These are phyloP conservation scores for Psilocybe subaeruginosa DNA, from an alignment of 768 basidiomycete genomes.

Conservation along the genomic window DNA sequence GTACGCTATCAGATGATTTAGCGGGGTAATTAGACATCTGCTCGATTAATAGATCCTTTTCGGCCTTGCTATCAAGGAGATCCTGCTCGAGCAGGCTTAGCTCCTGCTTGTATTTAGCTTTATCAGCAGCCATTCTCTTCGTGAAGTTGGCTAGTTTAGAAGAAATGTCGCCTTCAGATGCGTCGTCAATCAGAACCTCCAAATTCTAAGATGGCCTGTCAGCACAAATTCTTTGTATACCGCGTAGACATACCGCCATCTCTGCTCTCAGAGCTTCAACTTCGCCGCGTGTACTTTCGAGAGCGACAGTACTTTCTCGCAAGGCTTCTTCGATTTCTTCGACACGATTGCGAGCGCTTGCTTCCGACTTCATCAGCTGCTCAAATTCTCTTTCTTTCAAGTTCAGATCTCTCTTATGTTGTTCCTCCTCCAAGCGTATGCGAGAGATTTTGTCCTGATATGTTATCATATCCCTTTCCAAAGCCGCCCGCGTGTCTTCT, in stretches of 20 bases:
- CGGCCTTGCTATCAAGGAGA: conserved; percentile 16
- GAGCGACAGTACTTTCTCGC: conserved; percentile 80
- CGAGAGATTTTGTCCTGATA: conserved; percentile 66
- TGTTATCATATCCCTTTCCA: conserved; percentile 74
- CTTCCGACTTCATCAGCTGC: conserved; percentile 63
- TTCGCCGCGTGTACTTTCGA: conserved; percentile 90
- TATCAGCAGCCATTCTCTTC: conserved; percentile 53
- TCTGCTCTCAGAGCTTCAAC: conserved; percentile 81
- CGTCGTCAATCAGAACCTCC: conserved; percentile 56
- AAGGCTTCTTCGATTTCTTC: conserved; percentile 92
- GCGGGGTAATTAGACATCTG: not conserved
- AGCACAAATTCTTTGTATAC: not conserved
- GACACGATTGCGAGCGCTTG: conserved; percentile 60
- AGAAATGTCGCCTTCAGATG: conserved; percentile 41
- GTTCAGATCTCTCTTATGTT: conserved; percentile 69
- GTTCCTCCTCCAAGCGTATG: conserved; percentile 74
- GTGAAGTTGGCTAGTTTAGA: conserved; percentile 50
- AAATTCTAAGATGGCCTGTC: conserved; percentile 52
- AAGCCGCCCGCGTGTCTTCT: conserved; percentile 70
- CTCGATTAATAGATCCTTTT: conserved; percentile 10
- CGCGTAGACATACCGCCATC: conserved; percentile 57
- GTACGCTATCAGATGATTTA: not conserved
- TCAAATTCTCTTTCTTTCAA: conserved; percentile 71
- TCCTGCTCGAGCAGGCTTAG: conserved; percentile 52
- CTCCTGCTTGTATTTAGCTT: conserved; percentile 55